phyloP scores from a whole-genome alignment of 768 basidiomycete species.

The Wakefieldia striispora region DNA sequence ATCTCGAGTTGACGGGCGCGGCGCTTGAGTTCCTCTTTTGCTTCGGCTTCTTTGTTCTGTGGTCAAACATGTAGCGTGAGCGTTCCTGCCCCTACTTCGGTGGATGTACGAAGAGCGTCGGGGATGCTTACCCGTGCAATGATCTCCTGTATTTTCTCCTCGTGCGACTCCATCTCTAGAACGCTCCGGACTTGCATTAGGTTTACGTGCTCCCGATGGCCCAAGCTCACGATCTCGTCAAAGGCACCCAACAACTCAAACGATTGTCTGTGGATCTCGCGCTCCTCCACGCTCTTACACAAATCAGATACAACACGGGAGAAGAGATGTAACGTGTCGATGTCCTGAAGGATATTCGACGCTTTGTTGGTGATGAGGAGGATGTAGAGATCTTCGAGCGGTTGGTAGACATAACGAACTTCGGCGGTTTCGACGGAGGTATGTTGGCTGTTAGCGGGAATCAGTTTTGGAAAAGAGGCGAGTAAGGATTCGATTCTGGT shows the following conservation, averaged over 20 bases:
- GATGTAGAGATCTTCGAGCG: slow-evolving; percentile 95
- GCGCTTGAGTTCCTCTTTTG: slow-evolving; percentile 97
- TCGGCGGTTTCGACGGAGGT: slow-evolving; percentile 95
- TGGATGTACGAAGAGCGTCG: not conserved
- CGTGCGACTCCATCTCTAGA: slow-evolving; percentile 88
- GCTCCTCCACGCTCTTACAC: slow-evolving; percentile 82
- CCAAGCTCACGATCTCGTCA: slow-evolving; percentile 93
- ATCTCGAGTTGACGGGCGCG: slow-evolving; percentile 97
- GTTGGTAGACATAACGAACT: slow-evolving; percentile 96
- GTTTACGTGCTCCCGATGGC: slow-evolving; percentile 78
- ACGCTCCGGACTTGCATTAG: slow-evolving; percentile 76
- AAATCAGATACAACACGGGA: slow-evolving; percentile 92
- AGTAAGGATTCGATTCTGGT: slow-evolving; percentile 93
- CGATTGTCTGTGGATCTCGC: slow-evolving; percentile 85
- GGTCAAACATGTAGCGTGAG: not conserved
- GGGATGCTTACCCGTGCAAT: slow-evolving; percentile 74
- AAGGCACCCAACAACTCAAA: slow-evolving; percentile 95
- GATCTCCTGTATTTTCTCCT: slow-evolving; percentile 96
- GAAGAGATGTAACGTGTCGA: slow-evolving; percentile 92
- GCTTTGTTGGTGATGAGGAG: slow-evolving; percentile 97
- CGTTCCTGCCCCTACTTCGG: too few relatives aligned
- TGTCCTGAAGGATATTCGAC: slow-evolving; percentile 98
- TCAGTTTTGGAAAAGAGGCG: slow-evolving; percentile 95
- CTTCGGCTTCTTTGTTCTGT: slow-evolving; percentile 98
- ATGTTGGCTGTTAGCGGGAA: slow-evolving; percentile 91